Percentiles rank a stretch among this genome's conserved stretches.
phyloP scores from a whole-genome alignment of 169 alveolate species.

The Plasmodium knowlesi region DNA sequence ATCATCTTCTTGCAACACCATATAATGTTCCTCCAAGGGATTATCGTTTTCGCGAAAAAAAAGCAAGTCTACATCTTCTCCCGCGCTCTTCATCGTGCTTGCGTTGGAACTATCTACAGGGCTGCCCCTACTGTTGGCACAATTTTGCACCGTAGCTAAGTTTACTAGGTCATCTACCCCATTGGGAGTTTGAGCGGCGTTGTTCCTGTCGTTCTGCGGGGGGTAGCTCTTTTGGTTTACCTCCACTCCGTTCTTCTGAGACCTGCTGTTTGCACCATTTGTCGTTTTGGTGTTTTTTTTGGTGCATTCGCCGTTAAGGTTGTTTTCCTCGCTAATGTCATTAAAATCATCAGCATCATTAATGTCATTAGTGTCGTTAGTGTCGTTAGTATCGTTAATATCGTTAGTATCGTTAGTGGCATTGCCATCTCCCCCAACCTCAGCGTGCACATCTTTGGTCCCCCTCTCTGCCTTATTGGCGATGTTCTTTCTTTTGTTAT shows the following conservation, averaged over 20 bases:
- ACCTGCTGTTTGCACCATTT: background rate
- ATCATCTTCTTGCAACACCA: background rate
- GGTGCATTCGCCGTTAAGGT: background rate
- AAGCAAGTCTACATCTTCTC: background rate
- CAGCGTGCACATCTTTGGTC: background rate
- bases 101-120: background rate
- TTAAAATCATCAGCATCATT: background rate
- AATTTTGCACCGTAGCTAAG: slow-evolving; percentile 12
- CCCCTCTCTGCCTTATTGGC: background rate
- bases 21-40: background rate
- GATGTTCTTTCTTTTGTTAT: slow-evolving; percentile 17
- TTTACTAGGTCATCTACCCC: slow-evolving; percentile 6
- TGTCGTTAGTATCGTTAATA: background rate
- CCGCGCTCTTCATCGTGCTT: background rate
- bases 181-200: background rate
- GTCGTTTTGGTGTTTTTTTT: background rate
- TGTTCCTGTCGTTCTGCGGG: background rate
- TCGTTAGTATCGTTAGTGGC: background rate
- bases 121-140: background rate
- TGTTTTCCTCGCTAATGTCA: background rate
- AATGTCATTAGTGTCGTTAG: background rate
- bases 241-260: background rate
- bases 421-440: background rate
- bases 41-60: slow-evolving; percentile 9
- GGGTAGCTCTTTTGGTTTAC: background rate